Base-by-base conservation (phyloP, 768 basidiomycete species). In the Macrolepiota albuminosa region DNA sequence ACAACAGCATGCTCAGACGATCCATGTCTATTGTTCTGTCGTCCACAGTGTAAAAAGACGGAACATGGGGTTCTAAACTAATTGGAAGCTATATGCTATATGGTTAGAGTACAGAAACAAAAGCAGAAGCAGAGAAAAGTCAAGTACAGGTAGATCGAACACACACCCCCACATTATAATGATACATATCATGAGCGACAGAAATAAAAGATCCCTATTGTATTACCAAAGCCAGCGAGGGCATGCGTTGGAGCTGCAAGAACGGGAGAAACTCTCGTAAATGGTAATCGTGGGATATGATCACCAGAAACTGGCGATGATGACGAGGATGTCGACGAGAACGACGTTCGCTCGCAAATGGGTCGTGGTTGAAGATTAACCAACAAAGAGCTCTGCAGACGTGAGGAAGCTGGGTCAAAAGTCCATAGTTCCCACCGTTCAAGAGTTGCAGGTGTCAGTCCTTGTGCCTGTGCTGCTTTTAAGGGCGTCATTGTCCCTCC, bases 391-490 rank as follows among this genome's bases (percentile, higher is more conserved):
- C 77, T 79, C 54, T 80, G 82, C 54, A 87, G 56, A 40, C 69
- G 71, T 21, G 79, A 73, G 16, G 75, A 70, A 5, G 76, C 72
- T 9, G 84, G 83, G 64, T 93, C 88, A 65, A 90, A 87, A 42
- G 77, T 80, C 92, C 92, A 94, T 33, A 89, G 64, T 64, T 94
- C 91, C 92, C 92, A 94, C 56, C 91, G 77, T 58, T 92, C 89
- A 43, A 93, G 71, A 29, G 85, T 86, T 11, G 87, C 79, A 33
- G 75, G 65, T 21, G 88, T 84, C 60, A 93, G 71, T 14, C 88
- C 88, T 39, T 73, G 67, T 14, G 66, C 61, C 11, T 61, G 65
- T 29, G 60, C 45, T 51, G 53, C 52, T 33, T 52, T 61, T 49
- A 60, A 21, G 26, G 60, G 57, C 18, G 42, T 39, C 48, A 54